Conservation (phyloP, 306 rosid species). For the Rosa lucieae region DNA sequence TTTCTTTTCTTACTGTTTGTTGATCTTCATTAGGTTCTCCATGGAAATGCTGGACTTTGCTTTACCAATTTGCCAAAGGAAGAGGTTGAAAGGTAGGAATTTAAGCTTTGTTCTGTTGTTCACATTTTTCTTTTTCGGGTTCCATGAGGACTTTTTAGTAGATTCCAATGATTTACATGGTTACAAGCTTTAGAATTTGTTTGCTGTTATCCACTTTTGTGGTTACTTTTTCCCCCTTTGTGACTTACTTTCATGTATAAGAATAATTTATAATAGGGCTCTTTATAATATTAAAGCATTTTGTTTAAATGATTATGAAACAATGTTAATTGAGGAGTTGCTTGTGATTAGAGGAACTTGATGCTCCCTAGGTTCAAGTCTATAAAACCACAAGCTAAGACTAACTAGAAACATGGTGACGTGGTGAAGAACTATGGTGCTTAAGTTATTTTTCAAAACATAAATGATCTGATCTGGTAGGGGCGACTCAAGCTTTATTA, state of each 20-base stretch:
- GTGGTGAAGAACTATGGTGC: background rate
- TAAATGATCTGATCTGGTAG: background rate
- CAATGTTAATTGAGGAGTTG: background rate
- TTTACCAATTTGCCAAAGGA: constrained; percentile 76
- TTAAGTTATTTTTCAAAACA: background rate
- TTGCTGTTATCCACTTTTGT: background rate
- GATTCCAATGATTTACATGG: background rate
- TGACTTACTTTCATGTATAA: background rate
- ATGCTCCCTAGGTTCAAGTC: background rate
- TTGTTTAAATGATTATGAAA: background rate
- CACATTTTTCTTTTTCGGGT: background rate
- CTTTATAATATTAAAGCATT: background rate
- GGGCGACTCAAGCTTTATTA: background rate
- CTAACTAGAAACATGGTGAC: background rate
- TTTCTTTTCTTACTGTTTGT: constrained; percentile 1
- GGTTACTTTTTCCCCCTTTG: background rate
- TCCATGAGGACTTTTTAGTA: background rate
- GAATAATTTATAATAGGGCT: background rate
- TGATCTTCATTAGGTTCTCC: constrained; percentile 51
- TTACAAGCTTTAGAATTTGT: background rate
- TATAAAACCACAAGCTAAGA: background rate
- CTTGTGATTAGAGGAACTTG: background rate
- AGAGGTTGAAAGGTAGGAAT: constrained; percentile 72
- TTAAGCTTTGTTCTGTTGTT: background rate
- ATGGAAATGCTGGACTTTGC: constrained; percentile 81